Base-by-base conservation (phyloP, 2,329 filamentous ascomycete species). In the Geosmithia putterillii region DNA sequence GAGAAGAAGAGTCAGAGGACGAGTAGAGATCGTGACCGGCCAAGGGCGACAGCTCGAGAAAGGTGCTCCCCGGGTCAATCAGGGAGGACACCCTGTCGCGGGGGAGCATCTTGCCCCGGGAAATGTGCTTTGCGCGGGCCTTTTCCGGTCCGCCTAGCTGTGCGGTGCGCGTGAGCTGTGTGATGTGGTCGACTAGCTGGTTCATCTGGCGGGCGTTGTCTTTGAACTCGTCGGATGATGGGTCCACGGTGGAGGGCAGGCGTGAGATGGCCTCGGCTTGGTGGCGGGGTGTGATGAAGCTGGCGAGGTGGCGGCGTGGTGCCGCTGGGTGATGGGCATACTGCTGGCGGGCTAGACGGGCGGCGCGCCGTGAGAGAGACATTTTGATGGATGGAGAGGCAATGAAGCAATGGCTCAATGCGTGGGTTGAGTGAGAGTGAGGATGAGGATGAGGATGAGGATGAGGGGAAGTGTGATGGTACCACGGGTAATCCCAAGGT, bases 21-120 rank as follows among this genome's bases (percentile, higher is more conserved):
- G 81, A 76, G 57, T 96, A 96, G 42, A 95, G 70, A 46, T 85
- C 81, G 57, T 95, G 75, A 15, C 86, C 90, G 0, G 90, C 90
- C 54, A 96, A 70, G n/a, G 88, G 79, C 17, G 86, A 94, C n/a
- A 98, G 71, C 65, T 98, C 90, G 48, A 98, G 64, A 57, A 98
- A 96, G 0, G 84, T 83, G 2, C 86, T 90, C 4, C 89, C 89
- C 0, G 86, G 83, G 57, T 98, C 90, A 48, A 95, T 75, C 49
- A 98, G 68, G 4, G 87, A 84, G 0, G 87, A 84, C 43, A 98
- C 78, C 28, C 90, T 81, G 61, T 96, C 90, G 50, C 92, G 71
- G 2, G 89, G 87, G 45, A 98, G 73, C 88, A 96, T 95, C 73
- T 96, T 96, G 50, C 86, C 86, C 52, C 89, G 73, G 28, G 81